These are phyloP conservation scores for Leccinum subtestaceum DNA, from an alignment of 768 basidiomycete genomes.

Conservation along the genomic window DNA sequence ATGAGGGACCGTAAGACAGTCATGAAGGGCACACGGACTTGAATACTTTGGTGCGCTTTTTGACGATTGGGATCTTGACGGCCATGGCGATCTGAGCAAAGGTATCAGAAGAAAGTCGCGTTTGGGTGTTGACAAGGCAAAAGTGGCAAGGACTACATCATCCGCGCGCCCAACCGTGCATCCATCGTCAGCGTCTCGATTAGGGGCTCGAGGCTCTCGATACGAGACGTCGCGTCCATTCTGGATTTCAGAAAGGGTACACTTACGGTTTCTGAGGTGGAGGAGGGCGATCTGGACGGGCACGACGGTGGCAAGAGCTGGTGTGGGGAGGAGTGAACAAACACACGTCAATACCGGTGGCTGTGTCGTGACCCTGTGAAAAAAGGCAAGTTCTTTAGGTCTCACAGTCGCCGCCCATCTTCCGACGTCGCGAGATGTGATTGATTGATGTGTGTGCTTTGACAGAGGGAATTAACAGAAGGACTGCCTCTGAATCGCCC, in stretches of 20 bases:
- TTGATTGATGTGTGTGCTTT: background rate
- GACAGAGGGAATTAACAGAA: background rate
- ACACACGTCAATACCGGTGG: slow-evolving; percentile 27
- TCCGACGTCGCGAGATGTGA: background rate
- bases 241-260: slow-evolving; percentile 4
- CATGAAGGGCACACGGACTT: slow-evolving; percentile 58
- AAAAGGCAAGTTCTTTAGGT: background rate
- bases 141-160: slow-evolving; percentile 11
- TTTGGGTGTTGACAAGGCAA: background rate
- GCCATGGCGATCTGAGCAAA: slow-evolving; percentile 39
- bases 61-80: slow-evolving; percentile 71
- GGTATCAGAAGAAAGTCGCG: slow-evolving; percentile 14
- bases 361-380: slow-evolving; percentile 13
- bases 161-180: slow-evolving; percentile 21
- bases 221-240: background rate
- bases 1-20: slow-evolving; percentile 13
- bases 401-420: background rate
- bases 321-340: slow-evolving; percentile 15
- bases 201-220: background rate
- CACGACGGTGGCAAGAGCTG: background rate
- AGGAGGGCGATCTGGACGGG: slow-evolving; percentile 39
- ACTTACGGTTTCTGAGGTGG: slow-evolving; percentile 58
- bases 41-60: slow-evolving; percentile 97
- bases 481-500: background rate
- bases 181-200: slow-evolving; percentile 17